Evolutionary conservation across 2,329 filamentous ascomycete genomes (phyloP).

Genomic region (Fonsecaea erecta): DNA sequence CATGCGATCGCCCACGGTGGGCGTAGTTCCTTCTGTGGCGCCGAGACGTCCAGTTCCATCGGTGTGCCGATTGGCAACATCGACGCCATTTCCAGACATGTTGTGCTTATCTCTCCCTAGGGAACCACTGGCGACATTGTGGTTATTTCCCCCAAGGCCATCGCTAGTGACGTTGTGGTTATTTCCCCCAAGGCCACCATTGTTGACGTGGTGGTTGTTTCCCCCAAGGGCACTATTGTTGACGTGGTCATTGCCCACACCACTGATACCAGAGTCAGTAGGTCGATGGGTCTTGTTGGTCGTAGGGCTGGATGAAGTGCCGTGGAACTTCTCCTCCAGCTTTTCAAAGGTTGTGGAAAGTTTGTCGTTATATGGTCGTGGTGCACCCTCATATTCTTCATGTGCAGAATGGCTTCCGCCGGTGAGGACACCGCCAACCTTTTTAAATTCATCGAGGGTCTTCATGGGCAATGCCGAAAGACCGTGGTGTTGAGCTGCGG

Average conservation of each 20-base stretch:
- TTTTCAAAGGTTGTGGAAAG: conserved; percentile 27
- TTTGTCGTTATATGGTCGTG: conserved; percentile 37
- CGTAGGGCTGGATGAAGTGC: conserved; percentile 21
- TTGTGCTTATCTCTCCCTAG: background rate
- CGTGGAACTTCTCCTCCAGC: conserved; percentile 21
- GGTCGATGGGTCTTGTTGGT: conserved; percentile 18
- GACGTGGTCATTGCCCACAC: conserved; percentile 17
- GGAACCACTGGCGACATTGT: background rate
- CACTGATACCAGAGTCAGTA: conserved; percentile 25
- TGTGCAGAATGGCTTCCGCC: conserved; percentile 46
- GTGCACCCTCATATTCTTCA: conserved; percentile 60
- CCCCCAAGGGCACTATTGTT: background rate
- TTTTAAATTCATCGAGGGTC: conserved; percentile 67
- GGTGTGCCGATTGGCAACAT: background rate
- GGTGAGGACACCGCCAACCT: conserved; percentile 58
- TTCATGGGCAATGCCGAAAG: conserved; percentile 68
- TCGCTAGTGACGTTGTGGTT: background rate
- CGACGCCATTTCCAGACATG: background rate
- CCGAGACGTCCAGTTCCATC: background rate
- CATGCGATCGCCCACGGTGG: conserved; percentile 57
- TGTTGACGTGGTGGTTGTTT: background rate
- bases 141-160: too few relatives aligned
- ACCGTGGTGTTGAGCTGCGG: conserved; percentile 67
- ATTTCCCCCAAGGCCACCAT: background rate
- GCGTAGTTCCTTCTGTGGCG: conserved; percentile 45